phyloP scores from a whole-genome alignment of 768 basidiomycete species.

The Leccinum variicolor region DNA sequence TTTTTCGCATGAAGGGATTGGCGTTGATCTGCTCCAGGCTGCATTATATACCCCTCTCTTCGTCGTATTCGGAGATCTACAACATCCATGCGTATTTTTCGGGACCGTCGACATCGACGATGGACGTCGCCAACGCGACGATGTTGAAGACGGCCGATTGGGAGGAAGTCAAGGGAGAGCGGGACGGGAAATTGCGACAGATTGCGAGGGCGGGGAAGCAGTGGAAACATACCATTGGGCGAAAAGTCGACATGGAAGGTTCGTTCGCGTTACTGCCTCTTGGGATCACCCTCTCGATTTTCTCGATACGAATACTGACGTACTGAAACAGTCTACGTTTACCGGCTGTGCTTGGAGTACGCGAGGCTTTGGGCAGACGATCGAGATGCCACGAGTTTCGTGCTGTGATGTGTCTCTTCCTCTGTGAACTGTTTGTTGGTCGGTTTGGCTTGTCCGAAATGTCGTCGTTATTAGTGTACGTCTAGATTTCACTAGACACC shows the following conservation, averaged over 20 bases:
- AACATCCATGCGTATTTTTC: conserved; percentile 93
- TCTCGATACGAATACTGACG: not conserved
- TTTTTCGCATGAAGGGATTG: not conserved
- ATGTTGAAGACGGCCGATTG: conserved; percentile 26
- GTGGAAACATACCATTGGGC: conserved; percentile 83
- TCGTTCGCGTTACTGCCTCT: conserved; percentile 21
- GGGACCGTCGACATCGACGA: conserved; percentile 64
- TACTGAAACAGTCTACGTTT: conserved; percentile 65
- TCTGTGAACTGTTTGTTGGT: not conserved
- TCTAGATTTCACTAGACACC: not conserved
- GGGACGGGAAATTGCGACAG: conserved; percentile 68
- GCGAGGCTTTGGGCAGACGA: conserved; percentile 83
- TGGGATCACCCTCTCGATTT: not conserved
- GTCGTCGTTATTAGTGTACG: not conserved
- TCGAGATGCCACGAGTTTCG: conserved; percentile 62
- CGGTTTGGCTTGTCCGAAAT: not conserved
- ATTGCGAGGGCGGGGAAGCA: conserved; percentile 92
- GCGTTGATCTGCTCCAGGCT: conserved; percentile 51
- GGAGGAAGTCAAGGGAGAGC: conserved; percentile 43
- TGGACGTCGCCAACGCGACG: conserved; percentile 52
- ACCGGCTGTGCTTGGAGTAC: conserved; percentile 85
- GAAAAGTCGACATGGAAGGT: conserved; percentile 94
- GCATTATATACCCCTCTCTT: conserved; percentile 91
- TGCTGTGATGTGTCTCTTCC: conserved; percentile 11
- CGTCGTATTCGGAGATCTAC: conserved; percentile 87